Evolutionary conservation across 257 asterid species (phyloP).

Genomic region (Solanum gandarillasii): DNA sequence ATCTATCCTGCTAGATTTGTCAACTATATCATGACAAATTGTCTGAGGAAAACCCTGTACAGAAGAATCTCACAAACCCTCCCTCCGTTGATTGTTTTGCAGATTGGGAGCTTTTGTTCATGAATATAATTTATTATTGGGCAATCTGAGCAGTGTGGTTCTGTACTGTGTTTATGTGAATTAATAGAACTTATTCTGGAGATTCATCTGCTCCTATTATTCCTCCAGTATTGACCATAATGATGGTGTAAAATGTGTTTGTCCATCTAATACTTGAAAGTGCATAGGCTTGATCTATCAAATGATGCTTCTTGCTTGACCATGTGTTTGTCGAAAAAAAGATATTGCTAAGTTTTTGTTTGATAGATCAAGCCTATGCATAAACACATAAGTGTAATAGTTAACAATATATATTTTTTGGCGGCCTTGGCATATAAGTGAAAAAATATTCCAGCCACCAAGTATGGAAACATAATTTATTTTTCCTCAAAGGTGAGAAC

Average conservation of each 20-base stretch:
- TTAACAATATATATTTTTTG: background rate
- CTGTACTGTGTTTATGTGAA: background rate
- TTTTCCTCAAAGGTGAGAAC: background rate
- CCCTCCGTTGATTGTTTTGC: background rate
- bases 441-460: background rate
- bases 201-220: background rate
- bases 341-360: no score
- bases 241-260: background rate
- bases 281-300: background rate
- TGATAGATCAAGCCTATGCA: no score
- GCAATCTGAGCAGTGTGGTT: background rate
- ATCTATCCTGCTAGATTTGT: background rate
- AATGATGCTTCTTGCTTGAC: no score
- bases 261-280: background rate
- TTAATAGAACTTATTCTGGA: background rate
- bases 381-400: no score
- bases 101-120: background rate
- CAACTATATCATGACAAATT: background rate
- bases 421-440: background rate
- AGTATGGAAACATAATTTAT: background rate
- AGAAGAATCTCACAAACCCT: background rate
- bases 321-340: no score
- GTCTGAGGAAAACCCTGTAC: background rate
- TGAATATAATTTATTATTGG: background rate
- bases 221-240: background rate